Evolutionary conservation across 345 rosid genomes (phyloP).

Genomic region (Lepidium didymum): DNA sequence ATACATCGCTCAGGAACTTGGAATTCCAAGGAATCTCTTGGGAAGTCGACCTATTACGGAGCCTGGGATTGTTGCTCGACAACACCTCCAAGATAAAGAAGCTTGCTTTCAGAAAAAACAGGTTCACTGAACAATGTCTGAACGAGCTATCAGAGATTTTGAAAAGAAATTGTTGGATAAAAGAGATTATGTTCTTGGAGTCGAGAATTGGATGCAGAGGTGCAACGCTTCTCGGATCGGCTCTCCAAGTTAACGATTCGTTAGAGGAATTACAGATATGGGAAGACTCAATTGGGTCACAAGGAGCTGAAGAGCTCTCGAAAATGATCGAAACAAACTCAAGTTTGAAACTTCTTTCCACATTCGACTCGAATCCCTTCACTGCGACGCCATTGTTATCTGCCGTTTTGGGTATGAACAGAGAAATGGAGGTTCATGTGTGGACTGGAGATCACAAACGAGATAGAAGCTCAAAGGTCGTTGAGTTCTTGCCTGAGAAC

Average conservation of each 20-base stretch:
- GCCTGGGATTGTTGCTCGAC: slow-evolving; percentile 53
- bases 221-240: slow-evolving; percentile 56
- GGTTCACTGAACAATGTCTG: slow-evolving; percentile 46
- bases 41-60: slow-evolving; percentile 47
- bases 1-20: slow-evolving; percentile 42
- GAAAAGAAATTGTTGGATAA: slow-evolving; percentile 48
- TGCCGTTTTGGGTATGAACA: slow-evolving; percentile 78
- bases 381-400: slow-evolving; percentile 83
- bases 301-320: slow-evolving; percentile 88
- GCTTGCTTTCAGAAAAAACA: slow-evolving; percentile 51
- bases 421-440: slow-evolving; percentile 73
- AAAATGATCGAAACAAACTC: slow-evolving; percentile 90
- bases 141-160: slow-evolving; percentile 48
- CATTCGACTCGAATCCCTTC: slow-evolving; percentile 59
- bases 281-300: slow-evolving; percentile 91
- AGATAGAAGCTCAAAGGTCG: slow-evolving; percentile 62
- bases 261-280: slow-evolving; percentile 91
- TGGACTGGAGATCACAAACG: slow-evolving; percentile 61
- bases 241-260: slow-evolving; percentile 58
- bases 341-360: slow-evolving; percentile 59
- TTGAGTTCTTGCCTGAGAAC: slow-evolving; percentile 72
- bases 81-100: slow-evolving; percentile 51
- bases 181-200: slow-evolving; percentile 54
- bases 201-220: slow-evolving; percentile 51
- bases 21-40: slow-evolving; percentile 65